A percentile compares a stretch with the other conserved stretches of the same genome.
phyloP scores from a whole-genome alignment of 805 yeast species.

The Saccharomycopsis sp. region DNA sequence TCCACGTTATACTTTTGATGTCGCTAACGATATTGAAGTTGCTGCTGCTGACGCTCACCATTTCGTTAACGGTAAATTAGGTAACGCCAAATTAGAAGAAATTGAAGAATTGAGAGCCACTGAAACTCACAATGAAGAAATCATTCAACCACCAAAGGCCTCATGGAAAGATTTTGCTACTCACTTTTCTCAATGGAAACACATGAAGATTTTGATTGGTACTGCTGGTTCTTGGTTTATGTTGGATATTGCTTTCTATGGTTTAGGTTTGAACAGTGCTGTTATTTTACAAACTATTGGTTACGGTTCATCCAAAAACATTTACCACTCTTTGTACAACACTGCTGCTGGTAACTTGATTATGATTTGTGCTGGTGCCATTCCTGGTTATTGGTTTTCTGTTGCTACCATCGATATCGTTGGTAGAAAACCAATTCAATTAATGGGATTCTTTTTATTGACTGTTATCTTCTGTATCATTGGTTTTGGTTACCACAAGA shows the following conservation, averaged over 20 bases:
- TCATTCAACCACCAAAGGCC: constrained; percentile 62
- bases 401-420: constrained; percentile 72
- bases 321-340: constrained; percentile 65
- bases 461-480: constrained; percentile 69
- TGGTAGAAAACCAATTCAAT: constrained; percentile 82
- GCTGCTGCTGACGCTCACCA: constrained; percentile 50
- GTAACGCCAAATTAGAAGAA: constrained; percentile 41
- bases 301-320: constrained; percentile 62
- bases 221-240: constrained; percentile 90
- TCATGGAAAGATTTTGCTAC: constrained; percentile 61
- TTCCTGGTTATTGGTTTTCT: constrained; percentile 89
- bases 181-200: constrained; percentile 83
- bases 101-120: constrained; percentile 38
- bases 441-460: constrained; percentile 65
- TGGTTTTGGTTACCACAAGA: constrained; percentile 76
- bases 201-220: constrained; percentile 76
- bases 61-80: constrained; percentile 42
- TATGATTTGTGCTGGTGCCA: constrained; percentile 86
- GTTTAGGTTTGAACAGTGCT: constrained; percentile 78
- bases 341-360: constrained; percentile 89
- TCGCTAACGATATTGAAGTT: constrained; percentile 49
- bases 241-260: constrained; percentile 87
- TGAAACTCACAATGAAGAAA: constrained; percentile 37
- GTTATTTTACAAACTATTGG: constrained; percentile 77
- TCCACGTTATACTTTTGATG: constrained; percentile 84